Percentiles rank a stretch among this genome's conserved stretches.
These are phyloP conservation scores for Colletotrichum plurivorum DNA, from an alignment of 2,329 filamentous ascomycete genomes.

Conservation along the genomic window DNA sequence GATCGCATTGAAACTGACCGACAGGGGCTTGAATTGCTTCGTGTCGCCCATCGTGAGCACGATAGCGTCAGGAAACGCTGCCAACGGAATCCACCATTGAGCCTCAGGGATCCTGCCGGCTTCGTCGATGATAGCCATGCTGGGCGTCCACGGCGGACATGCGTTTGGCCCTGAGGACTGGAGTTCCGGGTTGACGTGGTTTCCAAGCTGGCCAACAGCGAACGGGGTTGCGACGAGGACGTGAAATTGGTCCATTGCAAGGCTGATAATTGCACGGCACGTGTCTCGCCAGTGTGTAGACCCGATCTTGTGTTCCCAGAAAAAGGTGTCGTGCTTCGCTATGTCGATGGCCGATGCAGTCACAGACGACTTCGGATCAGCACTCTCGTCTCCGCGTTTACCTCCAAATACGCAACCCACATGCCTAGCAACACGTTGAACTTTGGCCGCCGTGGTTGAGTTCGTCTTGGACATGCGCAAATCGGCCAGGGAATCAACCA, in stretches of 20 bases:
- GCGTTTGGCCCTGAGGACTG: neutral
- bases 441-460: neutral
- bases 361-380: neutral
- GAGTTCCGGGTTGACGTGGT: neutral
- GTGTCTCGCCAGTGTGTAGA: neutral
- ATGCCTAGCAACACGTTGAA: neutral
- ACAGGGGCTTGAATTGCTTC: slow-evolving; percentile 19
- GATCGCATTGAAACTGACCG: neutral
- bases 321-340: neutral
- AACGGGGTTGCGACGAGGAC: slow-evolving; percentile 27
- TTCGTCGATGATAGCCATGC: slow-evolving; percentile 21
- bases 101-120: slow-evolving; percentile 22
- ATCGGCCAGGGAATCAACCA: neutral
- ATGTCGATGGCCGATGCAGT: neutral
- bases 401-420: neutral
- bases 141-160: slow-evolving; percentile 5
- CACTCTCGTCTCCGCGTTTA: neutral
- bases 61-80: neutral
- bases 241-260: slow-evolving; percentile 6
- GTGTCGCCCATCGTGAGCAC: slow-evolving; percentile 23
- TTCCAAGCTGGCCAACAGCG: slow-evolving; percentile 17
- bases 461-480: neutral
- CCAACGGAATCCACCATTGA: slow-evolving; percentile 27
- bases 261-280: neutral
- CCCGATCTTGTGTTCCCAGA: neutral